Conservation (phyloP, 148 eudicot species). For the Rhododendron vialii region DNA sequence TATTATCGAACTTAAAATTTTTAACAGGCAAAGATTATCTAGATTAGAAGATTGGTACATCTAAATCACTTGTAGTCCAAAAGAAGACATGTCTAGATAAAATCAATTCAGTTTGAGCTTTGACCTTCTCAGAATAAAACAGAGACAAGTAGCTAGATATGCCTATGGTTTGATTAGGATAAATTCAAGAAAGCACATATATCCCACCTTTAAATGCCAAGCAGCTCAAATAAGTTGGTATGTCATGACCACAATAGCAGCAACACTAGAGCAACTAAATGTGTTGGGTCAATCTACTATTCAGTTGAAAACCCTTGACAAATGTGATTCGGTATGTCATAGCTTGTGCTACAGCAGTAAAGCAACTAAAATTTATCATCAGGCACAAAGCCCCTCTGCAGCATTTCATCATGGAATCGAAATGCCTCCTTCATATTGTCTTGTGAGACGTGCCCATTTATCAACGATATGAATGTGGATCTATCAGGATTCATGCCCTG, state of each 20-base stretch:
- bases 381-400: constrained; percentile 64
- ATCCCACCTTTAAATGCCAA: background rate
- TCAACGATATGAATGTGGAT: constrained; percentile 53
- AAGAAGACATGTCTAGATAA: background rate
- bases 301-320: background rate
- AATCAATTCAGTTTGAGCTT: background rate
- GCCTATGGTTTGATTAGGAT: background rate
- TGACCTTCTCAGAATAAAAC: background rate
- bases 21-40: background rate
- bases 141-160: background rate
- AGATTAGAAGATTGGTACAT: background rate
- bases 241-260: background rate
- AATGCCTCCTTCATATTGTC: constrained; percentile 74
- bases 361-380: constrained; percentile 62
- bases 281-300: background rate
- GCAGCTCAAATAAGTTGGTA: background rate
- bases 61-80: background rate
- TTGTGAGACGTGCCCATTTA: constrained; percentile 67
- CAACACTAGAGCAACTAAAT: background rate
- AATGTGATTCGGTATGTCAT: background rate
- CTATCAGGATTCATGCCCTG: constrained; percentile 62
- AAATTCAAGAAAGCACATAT: background rate
- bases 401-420: constrained; percentile 76
- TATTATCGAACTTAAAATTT: background rate
- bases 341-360: background rate